Base-by-base conservation (phyloP, 2,329 filamentous ascomycete species). In the Phialophora tarda region DNA sequence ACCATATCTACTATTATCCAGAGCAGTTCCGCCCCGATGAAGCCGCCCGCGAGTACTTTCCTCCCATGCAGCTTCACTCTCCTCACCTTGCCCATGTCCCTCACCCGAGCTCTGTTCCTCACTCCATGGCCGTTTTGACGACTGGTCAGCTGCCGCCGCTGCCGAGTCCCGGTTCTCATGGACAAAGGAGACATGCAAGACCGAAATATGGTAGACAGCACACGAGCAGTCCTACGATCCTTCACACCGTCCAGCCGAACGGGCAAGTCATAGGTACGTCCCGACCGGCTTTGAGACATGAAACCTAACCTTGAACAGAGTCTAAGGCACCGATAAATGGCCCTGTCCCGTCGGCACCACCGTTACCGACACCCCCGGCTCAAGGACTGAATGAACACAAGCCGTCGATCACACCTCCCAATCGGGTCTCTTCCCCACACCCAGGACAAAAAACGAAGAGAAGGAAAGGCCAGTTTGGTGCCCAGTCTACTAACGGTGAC, bases 71-170 rank as follows among this genome's bases (percentile, higher is more conserved):
- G 59, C 80, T 78, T 26, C 71, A 77, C 47, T 78, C 84, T 71
- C 80, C 83, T 24, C 79, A 67, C 69, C 74, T 69, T 51, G 79
- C 62, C 64, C 77, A 67, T 72, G 75, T 69, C 72, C 75, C 62
- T 74, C 69, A 71, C 53, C 80, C 71, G 74, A 80, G 34, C 70
- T 74, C 59, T 72, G 78, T 73, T 69, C 68, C 73, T 71, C 88
- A 89, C 67, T 90, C 91, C 6, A 96, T 97, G 73, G 87, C 92
- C 3, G 89, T 97, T 21, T 79, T 97, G 30, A 88, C 85, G 59
- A 93, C 91, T 0, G 93, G 92, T 21, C 91, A 95, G 74, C 82
- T 94, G 6, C 91, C 93, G 6, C 83, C 88, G 23, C 82, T 97
- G 54, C 92, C 93, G 0, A 97, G 93, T 0, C 93, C 93, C 1